Base-by-base conservation (phyloP, 306 rosid species). In the Phaseolus lunatus region DNA sequence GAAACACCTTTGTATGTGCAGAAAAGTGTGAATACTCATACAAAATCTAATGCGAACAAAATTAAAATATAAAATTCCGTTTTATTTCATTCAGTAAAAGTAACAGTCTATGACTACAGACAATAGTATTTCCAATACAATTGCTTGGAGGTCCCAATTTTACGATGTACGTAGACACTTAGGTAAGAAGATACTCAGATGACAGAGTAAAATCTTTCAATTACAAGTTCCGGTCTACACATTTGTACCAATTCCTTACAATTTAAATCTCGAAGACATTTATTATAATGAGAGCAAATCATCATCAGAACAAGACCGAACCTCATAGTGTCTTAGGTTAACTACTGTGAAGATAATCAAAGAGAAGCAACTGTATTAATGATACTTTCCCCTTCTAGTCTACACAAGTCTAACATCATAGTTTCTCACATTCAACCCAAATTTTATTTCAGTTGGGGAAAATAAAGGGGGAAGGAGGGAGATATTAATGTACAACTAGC, bases 261-360 rank as follows among this genome's bases (percentile, higher is more conserved):
- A 57, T 23, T 31, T 64, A 67, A 43, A 74, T 45, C 16, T 58
- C 14, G 7, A 58, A 59, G 50, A 44, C 33, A 56, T 50, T 68
- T 72, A 71, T 35, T 20, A 72, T 11, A 27, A 50, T 18, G 24
- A 73, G 35, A 33, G 31, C 35, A 45, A 12, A 63, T 57, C 67
- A 62, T 49, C 31, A 13, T 26, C 15, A 69, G 59, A 75, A 65
- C 39, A 73, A 27, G 54, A 67, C 48, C 62, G 73, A 39, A 67
- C 73, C 24, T n/a, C 47, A 71, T 19, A 20, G 70, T 41, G 53
- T 50, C 63, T 9, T 43, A 7, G 57, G 23, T 39, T 26, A 66
- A 39, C 45, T 54, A 54, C 10, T 41, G 18, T 13, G 19, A 53
- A 77, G 58, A 53, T 26, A 37, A 65, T 65, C 35, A 31, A 23